Conservation (phyloP, 2,329 filamentous ascomycete genomes). For the Pseudonectria foliicola region DNA sequence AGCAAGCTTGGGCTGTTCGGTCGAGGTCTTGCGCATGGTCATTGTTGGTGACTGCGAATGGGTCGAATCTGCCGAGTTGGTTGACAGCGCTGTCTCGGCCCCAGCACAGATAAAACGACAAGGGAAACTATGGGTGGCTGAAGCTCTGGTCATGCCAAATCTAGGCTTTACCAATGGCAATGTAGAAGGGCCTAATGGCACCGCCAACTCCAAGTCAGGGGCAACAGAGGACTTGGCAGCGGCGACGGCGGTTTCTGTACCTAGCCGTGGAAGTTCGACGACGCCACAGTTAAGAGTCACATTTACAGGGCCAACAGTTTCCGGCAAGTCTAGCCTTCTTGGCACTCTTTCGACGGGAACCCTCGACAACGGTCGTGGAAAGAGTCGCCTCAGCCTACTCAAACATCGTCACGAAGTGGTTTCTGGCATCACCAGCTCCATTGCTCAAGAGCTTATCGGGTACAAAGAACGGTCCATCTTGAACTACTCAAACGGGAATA, state of each 20-base stretch:
- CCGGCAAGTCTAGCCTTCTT: conserved; percentile 85
- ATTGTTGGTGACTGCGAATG: conserved; percentile 81
- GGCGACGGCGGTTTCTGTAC: conserved; percentile 14
- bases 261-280: conserved; percentile 41
- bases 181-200: too few species aligned
- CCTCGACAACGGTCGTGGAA: conserved; percentile 86
- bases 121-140: conserved; percentile 74
- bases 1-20: conserved; percentile 77
- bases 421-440: conserved; percentile 87
- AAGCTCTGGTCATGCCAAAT: conserved; percentile 79
- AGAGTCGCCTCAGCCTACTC: conserved; percentile 78
- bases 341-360: conserved; percentile 83
- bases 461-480: conserved; percentile 60
- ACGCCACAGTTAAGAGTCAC: conserved; percentile 79
- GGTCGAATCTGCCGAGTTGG: conserved; percentile 38
- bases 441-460: conserved; percentile 88
- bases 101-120: conserved; percentile 17
- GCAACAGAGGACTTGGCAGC: conserved; percentile 4
- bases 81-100: conserved; percentile 18
- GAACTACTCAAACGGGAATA: conserved; percentile 80
- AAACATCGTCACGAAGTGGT: conserved; percentile 91
- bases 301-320: conserved; percentile 80
- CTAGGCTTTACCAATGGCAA: conserved; percentile 33
- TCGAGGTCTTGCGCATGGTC: conserved; percentile 75
- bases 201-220: conserved; percentile 1